phyloP scores from a whole-genome alignment of 1,284 basidiomycete genomes.

The Trichosporon sp. region DNA sequence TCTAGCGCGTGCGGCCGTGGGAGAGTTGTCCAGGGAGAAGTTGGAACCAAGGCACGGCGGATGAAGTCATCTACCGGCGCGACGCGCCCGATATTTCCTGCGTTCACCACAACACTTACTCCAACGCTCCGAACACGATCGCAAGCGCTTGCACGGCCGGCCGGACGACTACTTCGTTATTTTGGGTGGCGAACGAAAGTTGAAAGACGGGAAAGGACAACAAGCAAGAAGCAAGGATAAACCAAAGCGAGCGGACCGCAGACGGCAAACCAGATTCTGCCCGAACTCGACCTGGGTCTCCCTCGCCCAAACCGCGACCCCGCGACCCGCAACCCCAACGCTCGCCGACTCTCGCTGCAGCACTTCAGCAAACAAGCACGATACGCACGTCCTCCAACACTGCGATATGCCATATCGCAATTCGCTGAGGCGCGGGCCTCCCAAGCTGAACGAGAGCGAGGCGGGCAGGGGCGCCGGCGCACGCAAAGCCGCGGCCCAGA shows the following conservation, averaged over 20 bases:
- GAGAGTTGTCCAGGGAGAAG: slow-evolving; percentile 23
- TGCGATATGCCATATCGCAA: slow-evolving; percentile 12
- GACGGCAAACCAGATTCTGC: background rate
- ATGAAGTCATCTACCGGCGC: background rate
- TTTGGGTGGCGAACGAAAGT: background rate
- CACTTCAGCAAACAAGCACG: background rate
- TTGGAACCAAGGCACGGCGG: background rate
- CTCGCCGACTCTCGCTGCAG: slow-evolving; percentile 6
- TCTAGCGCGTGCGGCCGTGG: slow-evolving; percentile 28
- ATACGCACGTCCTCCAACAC: background rate
- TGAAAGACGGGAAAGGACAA: too few relatives aligned
- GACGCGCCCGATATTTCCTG: background rate
- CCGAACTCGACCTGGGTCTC: background rate
- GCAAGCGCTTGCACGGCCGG: background rate
- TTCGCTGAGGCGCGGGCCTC: background rate
- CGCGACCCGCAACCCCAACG: background rate
- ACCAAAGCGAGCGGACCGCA: background rate
- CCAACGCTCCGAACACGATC: background rate
- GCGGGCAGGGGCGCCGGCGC: background rate
- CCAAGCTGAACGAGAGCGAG: background rate
- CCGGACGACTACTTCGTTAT: background rate
- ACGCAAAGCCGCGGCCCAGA: background rate
- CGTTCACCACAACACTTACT: background rate
- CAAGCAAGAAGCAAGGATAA: background rate
- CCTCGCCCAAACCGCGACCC: slow-evolving; percentile 1